phyloP scores from a whole-genome alignment of 345 rosid species.

The Ceriops tagal region DNA sequence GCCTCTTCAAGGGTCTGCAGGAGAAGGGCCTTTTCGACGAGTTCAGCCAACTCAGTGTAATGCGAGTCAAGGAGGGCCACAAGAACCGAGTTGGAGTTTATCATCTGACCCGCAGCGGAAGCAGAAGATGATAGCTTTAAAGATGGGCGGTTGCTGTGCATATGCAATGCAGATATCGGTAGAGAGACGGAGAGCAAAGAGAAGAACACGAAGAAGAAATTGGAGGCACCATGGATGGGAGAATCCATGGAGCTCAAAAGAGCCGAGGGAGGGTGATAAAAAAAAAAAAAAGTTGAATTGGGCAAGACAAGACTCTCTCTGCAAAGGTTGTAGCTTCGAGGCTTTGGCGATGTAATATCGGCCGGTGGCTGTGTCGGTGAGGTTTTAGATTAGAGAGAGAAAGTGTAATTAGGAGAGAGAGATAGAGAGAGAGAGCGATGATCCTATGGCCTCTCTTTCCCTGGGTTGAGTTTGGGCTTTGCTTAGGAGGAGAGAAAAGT shows the following conservation, averaged over 20 bases:
- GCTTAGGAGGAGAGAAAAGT: slow-evolving; percentile 9
- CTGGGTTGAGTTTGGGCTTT: slow-evolving; percentile 1
- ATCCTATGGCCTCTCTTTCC: background rate
- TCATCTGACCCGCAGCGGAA: slow-evolving; percentile 2
- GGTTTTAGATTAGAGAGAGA: too few species aligned
- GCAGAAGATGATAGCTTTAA: slow-evolving; percentile 17
- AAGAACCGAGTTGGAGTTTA: slow-evolving; percentile 31
- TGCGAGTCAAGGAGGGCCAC: slow-evolving; percentile 36
- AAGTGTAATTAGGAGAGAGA: background rate
- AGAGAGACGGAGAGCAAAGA: slow-evolving; percentile 25
- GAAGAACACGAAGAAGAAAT: background rate
- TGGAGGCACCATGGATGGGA: slow-evolving; percentile 43
- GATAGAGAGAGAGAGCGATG: background rate
- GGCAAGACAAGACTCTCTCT: too few species aligned
- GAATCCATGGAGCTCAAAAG: slow-evolving; percentile 50
- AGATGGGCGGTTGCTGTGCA: slow-evolving; percentile 25
- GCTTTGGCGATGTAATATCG: too few species aligned
- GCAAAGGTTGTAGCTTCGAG: too few species aligned
- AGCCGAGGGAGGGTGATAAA: background rate
- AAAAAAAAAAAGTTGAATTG: too few species aligned
- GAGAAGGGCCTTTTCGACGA: slow-evolving; percentile 34
- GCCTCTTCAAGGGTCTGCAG: slow-evolving; percentile 32
- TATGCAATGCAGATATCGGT: slow-evolving; percentile 44
- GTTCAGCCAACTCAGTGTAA: slow-evolving; percentile 36
- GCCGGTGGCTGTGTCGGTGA: too few species aligned